A percentile compares a stretch with the other conserved stretches of the same genome.
These are phyloP conservation scores for Nakaseomyces uthaithaninus DNA, from an alignment of 1,139 yeast species.

Conservation along the genomic window DNA sequence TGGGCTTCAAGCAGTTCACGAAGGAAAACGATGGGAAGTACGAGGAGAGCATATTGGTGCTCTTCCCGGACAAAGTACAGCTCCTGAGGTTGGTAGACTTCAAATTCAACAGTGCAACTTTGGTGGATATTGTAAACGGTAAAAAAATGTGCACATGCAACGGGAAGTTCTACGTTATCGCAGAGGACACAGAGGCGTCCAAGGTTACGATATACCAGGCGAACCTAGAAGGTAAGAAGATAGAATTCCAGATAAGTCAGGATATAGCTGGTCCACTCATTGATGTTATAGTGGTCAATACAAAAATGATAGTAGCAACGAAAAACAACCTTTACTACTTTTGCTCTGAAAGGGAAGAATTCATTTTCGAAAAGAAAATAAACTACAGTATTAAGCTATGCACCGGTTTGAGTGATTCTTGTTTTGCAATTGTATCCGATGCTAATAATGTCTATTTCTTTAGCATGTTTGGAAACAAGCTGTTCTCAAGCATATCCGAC, in stretches of 20 bases:
- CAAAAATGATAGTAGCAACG: neutral
- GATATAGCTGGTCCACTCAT: neutral
- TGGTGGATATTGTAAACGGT: conserved; percentile 23
- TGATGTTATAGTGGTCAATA: neutral
- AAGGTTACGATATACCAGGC: conserved; percentile 14
- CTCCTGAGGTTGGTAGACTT: conserved; percentile 33
- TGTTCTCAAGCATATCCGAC: conserved; percentile 17
- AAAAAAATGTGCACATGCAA: conserved; percentile 27
- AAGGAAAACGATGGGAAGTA: conserved; percentile 16
- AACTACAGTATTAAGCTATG: conserved; percentile 15
- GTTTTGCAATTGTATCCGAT: conserved; percentile 18
- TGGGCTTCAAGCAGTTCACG: conserved; percentile 27
- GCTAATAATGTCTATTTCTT: conserved; percentile 20
- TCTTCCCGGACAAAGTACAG: conserved; percentile 38
- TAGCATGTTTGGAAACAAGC: conserved; percentile 25
- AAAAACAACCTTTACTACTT: neutral
- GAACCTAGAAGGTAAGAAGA: conserved; percentile 10
- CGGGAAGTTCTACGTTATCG: conserved; percentile 27
- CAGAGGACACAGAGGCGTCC: conserved; percentile 12
- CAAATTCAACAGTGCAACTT: conserved; percentile 23
- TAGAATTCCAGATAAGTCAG: neutral
- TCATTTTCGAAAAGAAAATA: neutral
- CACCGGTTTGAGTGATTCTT: conserved; percentile 16
- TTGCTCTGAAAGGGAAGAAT: conserved; percentile 3
- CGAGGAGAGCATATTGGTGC: conserved; percentile 30